Evolutionary conservation across 331 rosid species (phyloP).

Genomic region (Spiraea crenata): DNA sequence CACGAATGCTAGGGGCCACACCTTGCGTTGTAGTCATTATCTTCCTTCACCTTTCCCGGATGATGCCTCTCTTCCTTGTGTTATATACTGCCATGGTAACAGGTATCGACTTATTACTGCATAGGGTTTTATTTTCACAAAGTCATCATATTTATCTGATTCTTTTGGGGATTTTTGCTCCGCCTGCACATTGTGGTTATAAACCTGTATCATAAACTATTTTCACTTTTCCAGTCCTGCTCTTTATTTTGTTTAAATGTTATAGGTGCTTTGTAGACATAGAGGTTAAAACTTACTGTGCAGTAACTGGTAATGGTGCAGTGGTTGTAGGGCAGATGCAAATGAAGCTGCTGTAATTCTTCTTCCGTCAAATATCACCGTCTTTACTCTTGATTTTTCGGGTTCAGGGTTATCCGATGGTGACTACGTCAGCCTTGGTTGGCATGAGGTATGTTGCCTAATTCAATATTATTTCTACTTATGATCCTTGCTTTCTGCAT

Average conservation of each 20-base stretch:
- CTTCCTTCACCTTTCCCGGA: constrained; percentile 81
- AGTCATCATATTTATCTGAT: constrained; percentile 15
- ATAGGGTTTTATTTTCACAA: not conserved
- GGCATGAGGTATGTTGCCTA: constrained; percentile 87
- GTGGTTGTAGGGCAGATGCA: constrained; percentile 99
- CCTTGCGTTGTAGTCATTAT: constrained; percentile 88
- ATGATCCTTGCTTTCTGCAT: constrained; percentile 20
- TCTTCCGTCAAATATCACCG: constrained; percentile 93
- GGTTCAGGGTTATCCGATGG: constrained; percentile 99
- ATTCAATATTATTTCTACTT: constrained; percentile 24
- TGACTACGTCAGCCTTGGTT: constrained; percentile 97
- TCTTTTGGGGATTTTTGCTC: not conserved
- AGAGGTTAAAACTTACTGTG: constrained; percentile 24
- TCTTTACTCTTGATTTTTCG: constrained; percentile 95
- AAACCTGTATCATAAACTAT: not conserved
- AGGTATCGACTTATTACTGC: constrained; percentile 43
- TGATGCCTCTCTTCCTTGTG: constrained; percentile 90
- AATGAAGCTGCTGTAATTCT: constrained; percentile 98
- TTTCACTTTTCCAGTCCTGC: not conserved
- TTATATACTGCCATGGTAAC: constrained; percentile 96
- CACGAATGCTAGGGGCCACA: constrained; percentile 71
- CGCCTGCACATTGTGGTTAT: constrained; percentile 6
- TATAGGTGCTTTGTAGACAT: constrained; percentile 5
- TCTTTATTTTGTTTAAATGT: not conserved
- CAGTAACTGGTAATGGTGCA: constrained; percentile 46